Base-by-base conservation (phyloP, 2,329 filamentous ascomycete genomes). In the Phoma sp. region DNA sequence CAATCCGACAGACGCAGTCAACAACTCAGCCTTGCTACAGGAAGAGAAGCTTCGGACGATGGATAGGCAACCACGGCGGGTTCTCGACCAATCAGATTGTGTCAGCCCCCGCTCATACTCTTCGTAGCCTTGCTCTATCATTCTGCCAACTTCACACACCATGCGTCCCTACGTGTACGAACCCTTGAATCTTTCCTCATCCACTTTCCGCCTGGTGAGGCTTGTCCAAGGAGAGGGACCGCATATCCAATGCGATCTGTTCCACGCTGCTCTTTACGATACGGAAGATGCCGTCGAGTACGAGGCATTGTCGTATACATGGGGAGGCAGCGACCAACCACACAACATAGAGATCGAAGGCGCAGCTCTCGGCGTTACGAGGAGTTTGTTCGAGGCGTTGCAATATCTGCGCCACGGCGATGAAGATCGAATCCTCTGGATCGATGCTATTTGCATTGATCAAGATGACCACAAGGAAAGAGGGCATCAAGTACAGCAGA, bases 401-500 rank as follows among this genome's bases (percentile, higher is more conserved):
- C n/a, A 36, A 23, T 14, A 57, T 49, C 45, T 66, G 6, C 61
- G 58, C 9, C 38, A 24, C 6, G 4, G 35, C 18, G 22, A 57
- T 5, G 13, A 41, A 32, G 57, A 61, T 47, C 44, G 57, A 7
- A 36, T 57, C 1, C 46, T 70, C 4, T 71, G 69, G 69, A 53
- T 70, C 36, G 69, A 71, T 51, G 62, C 65, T 29, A 29, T 29
- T 9, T 29, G 27, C 9, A 29, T 29, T 29, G 27, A 29, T 29
- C 27, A 29, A 29, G 35, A 22, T 66, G 39, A 30, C 39, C 0
- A 47, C 42, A 38, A 66, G 67, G 47, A 56, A 55, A 37, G 59
- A 58, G 27, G 60, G 8, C 4, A 65, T 11, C 65, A 68, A 41
- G 67, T 70, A 7, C 38, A 52, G 25, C 61, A 68, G 10, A 71